phyloP scores from a whole-genome alignment of 768 basidiomycete genomes.

The Collybia sordida region DNA sequence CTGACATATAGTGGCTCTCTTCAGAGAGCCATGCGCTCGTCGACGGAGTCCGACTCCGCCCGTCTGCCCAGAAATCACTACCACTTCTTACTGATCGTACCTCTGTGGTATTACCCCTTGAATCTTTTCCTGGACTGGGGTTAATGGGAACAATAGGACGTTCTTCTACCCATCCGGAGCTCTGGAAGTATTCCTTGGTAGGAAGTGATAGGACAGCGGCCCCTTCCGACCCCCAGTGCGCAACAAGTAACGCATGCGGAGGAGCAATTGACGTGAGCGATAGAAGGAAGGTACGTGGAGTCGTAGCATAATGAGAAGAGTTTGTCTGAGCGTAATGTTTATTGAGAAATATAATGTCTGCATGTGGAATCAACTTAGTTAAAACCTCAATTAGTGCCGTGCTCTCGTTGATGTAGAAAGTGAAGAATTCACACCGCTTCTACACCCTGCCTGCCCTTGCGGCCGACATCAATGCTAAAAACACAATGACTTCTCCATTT shows the following conservation, averaged over 20 bases:
- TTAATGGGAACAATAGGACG: conserved; percentile 23
- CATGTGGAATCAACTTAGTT: conserved; percentile 73
- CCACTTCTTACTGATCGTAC: conserved; percentile 58
- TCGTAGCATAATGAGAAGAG: conserved; percentile 56
- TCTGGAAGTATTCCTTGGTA: conserved; percentile 84
- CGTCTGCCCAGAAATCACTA: conserved; percentile 77
- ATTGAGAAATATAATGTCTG: conserved; percentile 80
- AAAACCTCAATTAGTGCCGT: conserved; percentile 9
- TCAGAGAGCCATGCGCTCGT: conserved; percentile 53
- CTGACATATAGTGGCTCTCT: conserved; percentile 18
- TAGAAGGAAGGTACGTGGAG: conserved; percentile 76
- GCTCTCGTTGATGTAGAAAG: conserved; percentile 1
- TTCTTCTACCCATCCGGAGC: conserved; percentile 76
- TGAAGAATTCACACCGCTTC: conserved; percentile 60
- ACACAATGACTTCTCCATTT: conserved; percentile 84
- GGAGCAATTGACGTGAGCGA: conserved; percentile 67
- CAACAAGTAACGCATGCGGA: conserved; percentile 77
- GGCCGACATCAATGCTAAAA: conserved; percentile 77
- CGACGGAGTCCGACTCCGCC: conserved; percentile 51
- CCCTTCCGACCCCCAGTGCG: conserved; percentile 78
- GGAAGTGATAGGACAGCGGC: conserved; percentile 80
- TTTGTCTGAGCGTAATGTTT: conserved; percentile 68
- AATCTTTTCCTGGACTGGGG: conserved; percentile 10
- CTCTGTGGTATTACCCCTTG: conserved; percentile 26
- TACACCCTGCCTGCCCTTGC: conserved; percentile 72